These are phyloP conservation scores for Neurospora sp. DNA, from an alignment of 495 filamentous ascomycete genomes.

Conservation along the genomic window DNA sequence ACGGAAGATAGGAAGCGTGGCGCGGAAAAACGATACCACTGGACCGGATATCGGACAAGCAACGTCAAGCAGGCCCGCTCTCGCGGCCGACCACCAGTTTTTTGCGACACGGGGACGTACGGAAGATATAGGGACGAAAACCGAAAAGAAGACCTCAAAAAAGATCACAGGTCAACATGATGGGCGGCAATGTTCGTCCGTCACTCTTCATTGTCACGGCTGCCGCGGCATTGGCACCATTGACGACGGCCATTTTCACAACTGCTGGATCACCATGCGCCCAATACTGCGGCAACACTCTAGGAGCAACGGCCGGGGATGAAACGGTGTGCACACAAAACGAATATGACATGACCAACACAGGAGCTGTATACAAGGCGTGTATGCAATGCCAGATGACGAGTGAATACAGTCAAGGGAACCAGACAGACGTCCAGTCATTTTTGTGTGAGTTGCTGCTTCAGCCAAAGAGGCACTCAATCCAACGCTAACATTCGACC, in stretches of 20 bases:
- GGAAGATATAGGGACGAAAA: background rate
- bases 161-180: slow-evolving; percentile 12
- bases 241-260: slow-evolving; percentile 23
- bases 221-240: slow-evolving; percentile 13
- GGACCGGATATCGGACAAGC: background rate
- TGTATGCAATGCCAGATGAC: slow-evolving; percentile 34
- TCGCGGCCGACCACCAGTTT: background rate
- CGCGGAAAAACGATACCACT: background rate
- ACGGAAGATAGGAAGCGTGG: background rate
- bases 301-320: slow-evolving; percentile 22
- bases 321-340: slow-evolving; percentile 30
- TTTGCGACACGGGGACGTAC: background rate
- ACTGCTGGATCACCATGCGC: slow-evolving; percentile 31
- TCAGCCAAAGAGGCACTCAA: too few relatives aligned
- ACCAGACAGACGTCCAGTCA: slow-evolving; percentile 27
- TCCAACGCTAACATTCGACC: background rate
- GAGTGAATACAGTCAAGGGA: slow-evolving; percentile 23
- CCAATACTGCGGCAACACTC: slow-evolving; percentile 34
- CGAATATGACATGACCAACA: slow-evolving; percentile 12
- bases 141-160: background rate
- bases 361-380: slow-evolving; percentile 28
- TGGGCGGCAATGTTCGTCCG: slow-evolving; percentile 2
- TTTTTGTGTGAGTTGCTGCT: slow-evolving; percentile 29
- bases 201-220: slow-evolving; percentile 7
- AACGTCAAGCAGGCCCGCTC: background rate